Evolutionary conservation across 345 rosid genomes (phyloP).

Genomic region (Gynandropsis gynandra): DNA sequence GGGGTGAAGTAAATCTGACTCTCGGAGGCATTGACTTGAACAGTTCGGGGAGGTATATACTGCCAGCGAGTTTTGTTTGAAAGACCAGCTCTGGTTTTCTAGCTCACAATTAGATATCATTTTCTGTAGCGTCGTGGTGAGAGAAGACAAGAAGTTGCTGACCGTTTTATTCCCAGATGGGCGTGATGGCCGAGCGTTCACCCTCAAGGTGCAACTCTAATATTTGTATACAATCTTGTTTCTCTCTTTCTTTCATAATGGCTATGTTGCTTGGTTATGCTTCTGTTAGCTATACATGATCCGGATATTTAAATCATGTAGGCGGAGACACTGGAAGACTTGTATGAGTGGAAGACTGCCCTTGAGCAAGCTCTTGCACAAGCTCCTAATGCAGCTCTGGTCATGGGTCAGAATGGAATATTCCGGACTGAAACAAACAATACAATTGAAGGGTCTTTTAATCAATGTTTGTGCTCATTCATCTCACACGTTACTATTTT

Average conservation of each 20-base stretch:
- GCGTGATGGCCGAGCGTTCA: constrained; percentile 97
- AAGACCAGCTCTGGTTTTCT: constrained; percentile 15
- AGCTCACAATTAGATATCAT: constrained; percentile 21
- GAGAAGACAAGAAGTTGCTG: constrained; percentile 91
- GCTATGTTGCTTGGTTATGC: constrained; percentile 12
- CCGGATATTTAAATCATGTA: constrained; percentile 22
- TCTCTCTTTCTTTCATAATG: not conserved
- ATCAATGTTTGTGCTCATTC: constrained; percentile 57
- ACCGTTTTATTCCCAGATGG: constrained; percentile 98
- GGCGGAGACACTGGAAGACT: constrained; percentile 93
- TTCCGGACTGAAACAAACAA: constrained; percentile 69
- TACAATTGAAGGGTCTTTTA: constrained; percentile 69
- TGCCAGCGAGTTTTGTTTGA: constrained; percentile 12
- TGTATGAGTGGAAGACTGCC: constrained; percentile 89
- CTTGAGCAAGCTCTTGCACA: constrained; percentile 88
- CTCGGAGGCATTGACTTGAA: constrained; percentile 98
- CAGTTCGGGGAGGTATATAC: constrained; percentile 80
- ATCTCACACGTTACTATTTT: not conserved
- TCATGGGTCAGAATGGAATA: constrained; percentile 87
- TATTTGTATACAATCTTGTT: constrained; percentile 16
- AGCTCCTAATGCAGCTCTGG: constrained; percentile 94
- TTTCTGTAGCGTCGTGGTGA: constrained; percentile 77
- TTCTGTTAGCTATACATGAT: constrained; percentile 13
- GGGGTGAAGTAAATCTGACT: constrained; percentile 90
- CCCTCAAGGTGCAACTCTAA: constrained; percentile 64